phyloP scores from a whole-genome alignment of 208 protist species.

The Trypanosomatidae sp. region DNA sequence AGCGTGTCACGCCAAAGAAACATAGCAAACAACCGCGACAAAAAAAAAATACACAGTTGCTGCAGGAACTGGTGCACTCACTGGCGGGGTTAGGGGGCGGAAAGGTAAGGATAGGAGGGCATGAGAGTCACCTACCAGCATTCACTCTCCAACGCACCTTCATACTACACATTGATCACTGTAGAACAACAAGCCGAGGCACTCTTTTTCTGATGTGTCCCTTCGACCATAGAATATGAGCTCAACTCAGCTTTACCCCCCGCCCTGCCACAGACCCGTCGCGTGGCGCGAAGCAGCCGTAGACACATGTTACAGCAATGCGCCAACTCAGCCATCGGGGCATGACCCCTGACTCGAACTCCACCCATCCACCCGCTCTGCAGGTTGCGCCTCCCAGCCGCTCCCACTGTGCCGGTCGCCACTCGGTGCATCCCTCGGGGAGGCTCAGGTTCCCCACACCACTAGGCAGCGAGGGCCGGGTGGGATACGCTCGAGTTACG shows the following conservation, averaged over 20 bases:
- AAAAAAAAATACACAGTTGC: background rate
- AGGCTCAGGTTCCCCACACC: background rate
- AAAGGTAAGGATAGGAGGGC: background rate
- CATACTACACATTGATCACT: background rate
- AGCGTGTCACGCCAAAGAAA: background rate
- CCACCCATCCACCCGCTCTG: background rate
- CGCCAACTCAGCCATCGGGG: background rate
- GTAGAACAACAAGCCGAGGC: background rate
- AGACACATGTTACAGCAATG: background rate
- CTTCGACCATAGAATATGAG: background rate
- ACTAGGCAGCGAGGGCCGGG: background rate
- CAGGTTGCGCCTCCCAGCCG: background rate
- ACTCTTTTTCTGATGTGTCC: background rate
- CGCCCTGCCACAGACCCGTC: background rate
- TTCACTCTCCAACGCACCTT: background rate
- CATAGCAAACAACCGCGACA: background rate
- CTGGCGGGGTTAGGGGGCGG: background rate
- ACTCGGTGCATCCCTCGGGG: background rate
- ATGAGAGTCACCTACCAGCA: background rate
- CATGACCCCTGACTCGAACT: background rate
- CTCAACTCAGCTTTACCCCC: background rate
- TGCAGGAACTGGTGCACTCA: background rate
- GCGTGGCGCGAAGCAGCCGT: background rate
- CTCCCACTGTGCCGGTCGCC: background rate
- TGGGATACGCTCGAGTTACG: background rate